Base-by-base conservation (phyloP, 2,329 filamentous ascomycete genomes). In the Ceratocystis alfenasii region DNA sequence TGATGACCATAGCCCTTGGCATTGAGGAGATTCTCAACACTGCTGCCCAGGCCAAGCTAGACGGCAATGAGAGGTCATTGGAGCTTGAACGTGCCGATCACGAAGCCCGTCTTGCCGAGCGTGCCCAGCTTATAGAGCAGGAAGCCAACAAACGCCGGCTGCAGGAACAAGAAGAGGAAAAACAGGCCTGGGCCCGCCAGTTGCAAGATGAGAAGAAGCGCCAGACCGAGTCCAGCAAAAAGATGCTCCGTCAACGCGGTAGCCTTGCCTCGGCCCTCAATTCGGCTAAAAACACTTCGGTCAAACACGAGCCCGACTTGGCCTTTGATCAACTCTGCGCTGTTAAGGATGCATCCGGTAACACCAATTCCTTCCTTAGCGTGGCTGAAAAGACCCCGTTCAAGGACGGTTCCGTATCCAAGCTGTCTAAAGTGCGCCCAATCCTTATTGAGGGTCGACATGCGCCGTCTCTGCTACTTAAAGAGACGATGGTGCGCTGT, bases 81-180 rank as follows among this genome's bases (percentile, higher is more conserved):
- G 90, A 95, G 72, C 90, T 95, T 71, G 92, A 97, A 74, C 84
- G 92, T 48, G 90, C 88, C 33, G 85, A 85, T 15, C 90, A 95
- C 69, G 89, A 95, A 75, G 87, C 87, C 25, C 84, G 83, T 28
- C 79, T 89, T 33, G 84, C 84, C 59, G 80, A 81, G 71, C 76
- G 83, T 63, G 87, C 81, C 70, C 77, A 78, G 74, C 81, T 80
- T 72, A 79, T 83, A 68, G 79, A 78, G 68, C 77, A 80, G 69
- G 78, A 78, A 61, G 78, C 83, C 63, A 79, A 81, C 50, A 76
- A 78, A 55, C 81, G 80, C 70, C 81, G 78, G 68, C 72, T 79
- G 46, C 78, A 84, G 68, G 84, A 85, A 69, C 80, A 76, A 64
- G 79, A 80, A 67, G 86, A 92, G 72, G 86, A 91, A 72, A 85